Base-by-base conservation (phyloP, 768 basidiomycete species). In the Tephrocybe sp. region DNA sequence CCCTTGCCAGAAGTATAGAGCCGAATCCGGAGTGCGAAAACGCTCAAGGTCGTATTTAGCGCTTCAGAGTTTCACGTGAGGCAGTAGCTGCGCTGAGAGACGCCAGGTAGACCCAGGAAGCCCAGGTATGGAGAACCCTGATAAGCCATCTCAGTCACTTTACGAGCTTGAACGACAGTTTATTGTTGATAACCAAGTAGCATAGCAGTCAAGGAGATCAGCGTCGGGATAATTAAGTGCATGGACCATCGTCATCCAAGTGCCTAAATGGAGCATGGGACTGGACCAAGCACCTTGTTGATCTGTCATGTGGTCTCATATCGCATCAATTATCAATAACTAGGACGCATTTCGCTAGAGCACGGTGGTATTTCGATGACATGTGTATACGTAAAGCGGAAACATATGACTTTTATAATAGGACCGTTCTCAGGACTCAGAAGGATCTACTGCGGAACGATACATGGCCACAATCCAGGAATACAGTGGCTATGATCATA, bases 241-340 rank as follows among this genome's bases (percentile, higher is more conserved):
- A 26, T 34, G 7, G 5, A 26, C 34, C 49, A 35, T 41, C 33
- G 34, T 34, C 45, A 52, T 42, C 30, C 20, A 47, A 53, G 33
- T 42, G 30, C 33, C 26, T 7, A 52, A 33, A 23, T n/a, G 35
- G n/a, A 33, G 12, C 31, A 41, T 40, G 33, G 20, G 31, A 32
- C 34, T n/a, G 52, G 46, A 17, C 52, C 41, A 48, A 48, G 52
- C 46, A 43, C 52, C 45, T 53, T 47, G 45, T 47, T 35, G 20
- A 35, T 31, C 40, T n/a, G 30, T 51, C 49, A 50, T 32, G 23
- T 50, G 49, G n/a, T 10, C 23, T 8, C 42, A 17, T 26, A 43
- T 16, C 13, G 16, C 42, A 44, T 36, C n/a, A 45, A 35, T 20
- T 26, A 2, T 34, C 49, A 43, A 31, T 35, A 36, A 31, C 20